Evolutionary conservation across 441 rosid genomes (phyloP), one percentile per base, ranked within the genome.

Genomic region (Gossypium trilobum): DNA sequence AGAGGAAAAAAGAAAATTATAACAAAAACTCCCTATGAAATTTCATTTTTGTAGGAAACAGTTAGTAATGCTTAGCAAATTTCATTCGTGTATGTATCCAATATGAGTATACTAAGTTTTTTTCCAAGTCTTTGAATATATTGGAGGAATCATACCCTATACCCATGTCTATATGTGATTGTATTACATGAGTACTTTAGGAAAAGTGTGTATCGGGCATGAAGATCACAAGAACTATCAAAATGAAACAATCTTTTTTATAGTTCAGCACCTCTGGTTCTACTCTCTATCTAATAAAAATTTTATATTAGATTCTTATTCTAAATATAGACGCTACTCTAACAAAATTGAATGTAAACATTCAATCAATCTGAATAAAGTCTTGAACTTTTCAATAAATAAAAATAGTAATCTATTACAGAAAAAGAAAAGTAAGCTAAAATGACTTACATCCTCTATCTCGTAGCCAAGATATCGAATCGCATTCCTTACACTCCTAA

Each of bases 401-500:
- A 20, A 14, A 4, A 3, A 11, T 5, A 42, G 0, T 9, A 68
- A 57, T 8, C 61, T 31, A 22, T 14, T 10, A 50, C 56, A 16
- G 1, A 2, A 6, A 58, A 48, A 2, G 5, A 57, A 73, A 64
- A 70, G 63, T 17, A 39, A 7, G 42, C 42, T 51, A 50, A 4
- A 29, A 31, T 33, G 61, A 2, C 74, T 5, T 62, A 95, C 98
- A 71, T 95, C 98, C 87, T 88, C 87, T 78, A 92, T 87, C 62
- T 80, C 79, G 78, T 85, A 91, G 1, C 99, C 98, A 14, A 92
- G 92, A 77, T 82, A 46, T 27, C 85, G 88, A 85, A 92, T 91
- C 23, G 97, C 97, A 71, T 92, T 94, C 42, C 97, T 84, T 27
- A 94, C 83, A 65, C 97, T 92, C 16, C 99, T 87, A 23, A 94